A percentile compares a stretch with the other conserved stretches of the same genome.
phyloP scores from a whole-genome alignment of 1,139 yeast species.

The Suhomyces choctaworum region DNA sequence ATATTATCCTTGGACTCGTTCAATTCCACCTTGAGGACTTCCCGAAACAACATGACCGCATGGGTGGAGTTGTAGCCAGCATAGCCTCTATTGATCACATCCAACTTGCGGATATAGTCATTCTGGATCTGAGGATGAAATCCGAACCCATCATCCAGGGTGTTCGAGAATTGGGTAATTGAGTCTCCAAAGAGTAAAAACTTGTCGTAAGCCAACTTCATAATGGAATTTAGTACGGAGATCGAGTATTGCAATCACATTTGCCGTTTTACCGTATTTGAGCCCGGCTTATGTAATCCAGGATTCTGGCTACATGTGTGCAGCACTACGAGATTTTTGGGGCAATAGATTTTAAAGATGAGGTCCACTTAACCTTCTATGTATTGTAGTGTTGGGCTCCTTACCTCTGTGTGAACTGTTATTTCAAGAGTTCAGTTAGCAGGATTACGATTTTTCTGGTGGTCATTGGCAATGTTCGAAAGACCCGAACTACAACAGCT shows the following conservation, averaged over 20 bases:
- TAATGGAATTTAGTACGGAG: slow-evolving; percentile 1
- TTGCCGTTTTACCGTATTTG: too few species aligned
- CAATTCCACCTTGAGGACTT: slow-evolving; percentile 46
- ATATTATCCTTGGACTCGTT: slow-evolving; percentile 27
- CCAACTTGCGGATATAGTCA: slow-evolving; percentile 52
- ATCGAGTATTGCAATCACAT: neutral
- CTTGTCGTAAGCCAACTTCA: slow-evolving; percentile 33
- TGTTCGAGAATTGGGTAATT: slow-evolving; percentile 56
- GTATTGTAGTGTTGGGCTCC: too few species aligned
- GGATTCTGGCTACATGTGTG: too few species aligned
- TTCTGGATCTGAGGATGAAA: slow-evolving; percentile 54
- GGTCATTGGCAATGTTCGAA: too few species aligned
- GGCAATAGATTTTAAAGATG: too few species aligned
- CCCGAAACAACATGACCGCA: slow-evolving; percentile 47
- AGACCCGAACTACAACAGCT: too few species aligned
- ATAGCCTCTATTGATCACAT: slow-evolving; percentile 60
- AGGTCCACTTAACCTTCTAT: too few species aligned
- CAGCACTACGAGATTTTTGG: too few species aligned
- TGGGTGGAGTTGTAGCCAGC: slow-evolving; percentile 62
- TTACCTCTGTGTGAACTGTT: too few species aligned
- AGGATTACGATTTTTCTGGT: too few species aligned
- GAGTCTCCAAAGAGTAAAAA: slow-evolving; percentile 70
- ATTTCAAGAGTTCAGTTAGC: too few species aligned
- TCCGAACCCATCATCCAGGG: slow-evolving; percentile 39
- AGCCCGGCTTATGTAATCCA: too few species aligned